Percentiles rank a stretch among this genome's conserved stretches.
Evolutionary conservation across 2,329 filamentous ascomycete species (phyloP).

Genomic region (Rhinocladiella similis): DNA sequence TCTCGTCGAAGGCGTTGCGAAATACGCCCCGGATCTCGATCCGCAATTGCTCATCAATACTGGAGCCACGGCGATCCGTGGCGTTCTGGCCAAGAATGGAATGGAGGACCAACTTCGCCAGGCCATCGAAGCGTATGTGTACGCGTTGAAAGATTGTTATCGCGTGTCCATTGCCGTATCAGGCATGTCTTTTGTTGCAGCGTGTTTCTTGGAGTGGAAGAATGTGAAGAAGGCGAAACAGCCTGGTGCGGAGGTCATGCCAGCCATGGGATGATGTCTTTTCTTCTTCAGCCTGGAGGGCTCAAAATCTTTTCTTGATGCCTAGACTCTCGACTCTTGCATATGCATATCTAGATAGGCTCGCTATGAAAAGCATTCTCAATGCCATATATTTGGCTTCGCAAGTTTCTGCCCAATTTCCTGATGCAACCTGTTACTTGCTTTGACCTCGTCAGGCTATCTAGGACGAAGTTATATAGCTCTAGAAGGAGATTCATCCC

Average conservation of each 20-base stretch:
- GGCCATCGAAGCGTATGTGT: constrained; percentile 35
- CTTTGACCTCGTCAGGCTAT: too few species aligned
- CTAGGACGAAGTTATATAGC: too few species aligned
- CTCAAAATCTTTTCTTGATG: too few species aligned
- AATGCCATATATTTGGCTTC: too few species aligned
- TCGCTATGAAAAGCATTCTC: too few species aligned
- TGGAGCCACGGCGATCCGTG: constrained; percentile 45
- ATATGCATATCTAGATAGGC: too few species aligned
- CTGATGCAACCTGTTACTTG: too few species aligned
- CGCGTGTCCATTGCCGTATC: constrained; percentile 20
- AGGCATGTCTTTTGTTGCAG: constrained; percentile 15
- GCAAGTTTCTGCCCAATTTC: too few species aligned
- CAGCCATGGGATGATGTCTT: constrained; percentile 4
- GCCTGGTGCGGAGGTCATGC: constrained; percentile 1
- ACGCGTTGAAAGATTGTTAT: constrained; percentile 23
- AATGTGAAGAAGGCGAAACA: constrained; percentile 22
- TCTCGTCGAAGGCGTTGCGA: constrained; percentile 54
- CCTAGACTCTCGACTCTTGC: too few species aligned
- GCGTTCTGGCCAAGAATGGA: constrained; percentile 33
- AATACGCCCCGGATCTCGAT: constrained; percentile 41
- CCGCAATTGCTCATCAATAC: constrained; percentile 37
- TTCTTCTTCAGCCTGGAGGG: too few species aligned
- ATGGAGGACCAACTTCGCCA: constrained; percentile 33
- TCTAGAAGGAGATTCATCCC: too few species aligned
- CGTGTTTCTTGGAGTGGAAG: constrained; percentile 28